Evolutionary conservation across 1,284 basidiomycete species (phyloP).

Genomic region (Moesziomyces globuligerus): DNA sequence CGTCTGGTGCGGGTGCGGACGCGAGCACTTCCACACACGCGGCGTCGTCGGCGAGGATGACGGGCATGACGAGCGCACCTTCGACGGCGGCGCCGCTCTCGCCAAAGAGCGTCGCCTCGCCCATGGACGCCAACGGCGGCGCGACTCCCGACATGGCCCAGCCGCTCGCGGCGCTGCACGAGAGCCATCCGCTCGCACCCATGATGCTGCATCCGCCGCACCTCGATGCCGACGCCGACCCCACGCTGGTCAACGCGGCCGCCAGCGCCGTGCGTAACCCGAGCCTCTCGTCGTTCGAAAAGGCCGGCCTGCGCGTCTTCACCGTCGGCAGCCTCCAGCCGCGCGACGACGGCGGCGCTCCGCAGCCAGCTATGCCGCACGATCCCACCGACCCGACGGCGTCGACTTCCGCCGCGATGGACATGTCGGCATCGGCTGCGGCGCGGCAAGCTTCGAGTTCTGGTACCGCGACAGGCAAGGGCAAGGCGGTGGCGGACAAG

Average conservation of each 20-base stretch:
- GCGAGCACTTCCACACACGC: constrained; percentile 20
- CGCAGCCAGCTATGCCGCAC: constrained; percentile 3
- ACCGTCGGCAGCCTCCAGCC: constrained; percentile 83
- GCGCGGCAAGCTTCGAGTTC: too few relatives aligned
- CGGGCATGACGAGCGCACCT: constrained; percentile 25
- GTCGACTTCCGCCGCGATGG: too few relatives aligned
- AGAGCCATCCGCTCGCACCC: constrained; percentile 16
- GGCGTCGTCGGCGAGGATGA: constrained; percentile 17
- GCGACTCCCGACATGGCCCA: constrained; percentile 26
- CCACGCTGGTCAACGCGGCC: constrained; percentile 21
- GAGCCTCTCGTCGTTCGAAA: constrained; percentile 27
- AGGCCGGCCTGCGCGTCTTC: constrained; percentile 80
- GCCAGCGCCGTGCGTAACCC: constrained; percentile 39
- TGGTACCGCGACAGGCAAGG: constrained; percentile 7
- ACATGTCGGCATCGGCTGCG: too few relatives aligned
- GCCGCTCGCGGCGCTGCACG: constrained; percentile 5
- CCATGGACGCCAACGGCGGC: constrained; percentile 21
- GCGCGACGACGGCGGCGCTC: constrained; percentile 52
- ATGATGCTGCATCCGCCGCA: constrained; percentile 52
- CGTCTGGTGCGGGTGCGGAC: constrained; percentile 5
- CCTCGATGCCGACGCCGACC: constrained; percentile 30
- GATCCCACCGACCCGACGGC: too few relatives aligned
- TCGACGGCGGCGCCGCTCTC: constrained; percentile 40
- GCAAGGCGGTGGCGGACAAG: constrained; percentile 2
- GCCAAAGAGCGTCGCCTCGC: constrained; percentile 50